phyloP scores from a whole-genome alignment of 345 rosid species.

The Corchorus olitorius region DNA sequence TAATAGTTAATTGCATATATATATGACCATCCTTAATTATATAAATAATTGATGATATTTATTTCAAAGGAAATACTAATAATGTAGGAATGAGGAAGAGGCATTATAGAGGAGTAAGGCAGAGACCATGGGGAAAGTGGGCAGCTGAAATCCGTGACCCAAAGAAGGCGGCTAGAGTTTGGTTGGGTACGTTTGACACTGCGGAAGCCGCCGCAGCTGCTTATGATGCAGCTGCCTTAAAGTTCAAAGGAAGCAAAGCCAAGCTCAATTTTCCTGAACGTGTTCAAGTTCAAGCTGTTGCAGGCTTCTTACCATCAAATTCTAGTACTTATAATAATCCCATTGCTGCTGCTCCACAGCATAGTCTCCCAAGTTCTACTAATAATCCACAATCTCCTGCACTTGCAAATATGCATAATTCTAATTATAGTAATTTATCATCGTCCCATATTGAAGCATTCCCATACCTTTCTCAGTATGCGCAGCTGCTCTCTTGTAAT shows the following conservation, averaged over 20 bases:
- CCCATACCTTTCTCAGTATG: constrained; percentile 27
- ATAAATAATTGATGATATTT: no score
- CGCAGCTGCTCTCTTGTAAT: constrained; percentile 26
- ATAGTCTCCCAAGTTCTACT: background rate
- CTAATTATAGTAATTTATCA: background rate
- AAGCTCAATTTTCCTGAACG: constrained; percentile 85
- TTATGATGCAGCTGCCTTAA: constrained; percentile 80
- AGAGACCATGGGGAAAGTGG: constrained; percentile 74
- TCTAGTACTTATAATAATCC: background rate
- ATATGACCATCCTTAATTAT: no score
- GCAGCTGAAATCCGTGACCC: constrained; percentile 72
- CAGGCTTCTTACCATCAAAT: no score
- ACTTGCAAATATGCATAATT: background rate
- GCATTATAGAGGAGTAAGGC: constrained; percentile 66
- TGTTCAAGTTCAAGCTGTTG: constrained; percentile 30
- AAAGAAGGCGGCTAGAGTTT: constrained; percentile 60
- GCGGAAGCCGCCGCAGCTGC: constrained; percentile 92
- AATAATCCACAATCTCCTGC: background rate
- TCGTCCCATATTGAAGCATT: constrained; percentile 15
- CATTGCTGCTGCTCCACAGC: background rate
- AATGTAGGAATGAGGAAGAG: constrained; percentile 42
- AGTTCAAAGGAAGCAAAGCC: constrained; percentile 89
- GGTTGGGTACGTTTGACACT: constrained; percentile 83
- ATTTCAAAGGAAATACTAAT: no score
- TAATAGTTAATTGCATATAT: no score